Conservation (phyloP, 495 filamentous ascomycete genomes). For the Neurospora sp. region DNA sequence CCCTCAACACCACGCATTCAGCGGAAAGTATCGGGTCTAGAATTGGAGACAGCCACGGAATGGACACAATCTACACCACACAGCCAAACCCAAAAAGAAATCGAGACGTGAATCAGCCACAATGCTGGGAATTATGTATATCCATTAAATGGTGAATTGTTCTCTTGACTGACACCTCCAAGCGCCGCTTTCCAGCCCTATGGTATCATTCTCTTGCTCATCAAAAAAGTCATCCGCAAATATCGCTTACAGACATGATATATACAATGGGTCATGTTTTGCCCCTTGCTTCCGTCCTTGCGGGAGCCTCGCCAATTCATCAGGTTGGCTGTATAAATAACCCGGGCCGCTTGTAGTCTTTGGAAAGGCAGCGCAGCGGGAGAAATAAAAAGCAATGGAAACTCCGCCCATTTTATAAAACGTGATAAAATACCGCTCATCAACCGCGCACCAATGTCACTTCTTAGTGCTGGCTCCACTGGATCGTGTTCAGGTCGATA, state of each 20-base stretch:
- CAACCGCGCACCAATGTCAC: not conserved
- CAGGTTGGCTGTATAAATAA: not conserved
- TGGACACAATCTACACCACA: not conserved
- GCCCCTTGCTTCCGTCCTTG: not conserved
- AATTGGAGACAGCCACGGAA: not conserved
- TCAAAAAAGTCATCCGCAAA: not conserved
- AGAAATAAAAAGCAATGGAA: not conserved
- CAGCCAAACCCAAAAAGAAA: not conserved
- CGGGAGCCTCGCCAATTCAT: not conserved
- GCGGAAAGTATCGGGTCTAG: not conserved
- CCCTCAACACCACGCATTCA: not conserved
- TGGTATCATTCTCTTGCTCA: conserved; percentile 12
- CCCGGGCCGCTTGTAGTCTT: not conserved
- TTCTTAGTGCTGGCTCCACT: conserved; percentile 87
- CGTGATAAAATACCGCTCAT: not conserved
- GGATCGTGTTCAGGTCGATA: conserved; percentile 87
- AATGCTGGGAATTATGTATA: not conserved
- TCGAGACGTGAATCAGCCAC: not conserved
- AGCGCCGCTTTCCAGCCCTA: not conserved
- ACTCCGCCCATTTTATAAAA: not conserved
- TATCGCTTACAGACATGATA: conserved; percentile 9
- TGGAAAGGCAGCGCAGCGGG: not conserved
- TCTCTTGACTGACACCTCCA: not conserved
- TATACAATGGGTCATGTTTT: not conserved
- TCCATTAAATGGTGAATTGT: not conserved